Percentiles rank a stretch among this genome's conserved stretches.
These are phyloP conservation scores for Phytopythium sindhum DNA, from an alignment of 352 stramenopile species.

Conservation along the genomic window DNA sequence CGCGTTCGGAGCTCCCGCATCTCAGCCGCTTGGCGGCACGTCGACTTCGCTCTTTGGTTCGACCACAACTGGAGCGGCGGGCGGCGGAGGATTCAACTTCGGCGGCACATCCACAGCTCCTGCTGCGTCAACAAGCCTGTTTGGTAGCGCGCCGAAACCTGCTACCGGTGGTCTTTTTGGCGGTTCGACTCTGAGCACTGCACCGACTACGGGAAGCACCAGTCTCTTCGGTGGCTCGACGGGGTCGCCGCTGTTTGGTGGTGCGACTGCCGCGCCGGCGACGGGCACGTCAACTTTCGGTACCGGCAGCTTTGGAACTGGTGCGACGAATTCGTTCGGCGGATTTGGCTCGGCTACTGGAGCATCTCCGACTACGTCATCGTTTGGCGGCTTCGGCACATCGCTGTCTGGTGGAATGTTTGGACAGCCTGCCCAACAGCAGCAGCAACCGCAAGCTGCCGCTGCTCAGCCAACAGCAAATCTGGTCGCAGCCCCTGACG, in stretches of 20 bases:
- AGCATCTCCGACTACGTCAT: neutral
- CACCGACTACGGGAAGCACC: neutral
- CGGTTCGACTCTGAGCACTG: neutral
- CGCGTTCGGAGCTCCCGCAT: constrained; percentile 8
- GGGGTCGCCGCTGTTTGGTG: constrained; percentile 6
- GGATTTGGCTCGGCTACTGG: constrained; percentile 3
- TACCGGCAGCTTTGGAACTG: constrained; percentile 5
- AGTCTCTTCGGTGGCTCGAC: constrained; percentile 4
- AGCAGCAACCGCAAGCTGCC: constrained; percentile 12
- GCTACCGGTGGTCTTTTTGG: constrained; percentile 5
- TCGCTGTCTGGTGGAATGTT: constrained; percentile 17
- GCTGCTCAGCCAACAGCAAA: constrained; percentile 33
- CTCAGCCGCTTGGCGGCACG: constrained; percentile 2
- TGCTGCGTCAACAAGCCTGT: neutral
- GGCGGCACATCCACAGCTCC: constrained; percentile 1
- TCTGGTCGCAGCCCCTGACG: constrained; percentile 51
- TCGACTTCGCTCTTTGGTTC: constrained; percentile 6
- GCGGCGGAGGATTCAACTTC: constrained; percentile 7
- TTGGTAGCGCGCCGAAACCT: constrained; percentile 1
- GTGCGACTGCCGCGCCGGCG: neutral
- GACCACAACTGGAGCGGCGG: constrained; percentile 8
- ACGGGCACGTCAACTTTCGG: constrained; percentile 1
- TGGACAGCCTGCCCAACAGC: constrained; percentile 29
- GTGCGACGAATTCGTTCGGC: constrained; percentile 4
- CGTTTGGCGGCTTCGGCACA: constrained; percentile 8